Conservation (phyloP, 495 filamentous ascomycete genomes). For the Trichoderma virens region DNA sequence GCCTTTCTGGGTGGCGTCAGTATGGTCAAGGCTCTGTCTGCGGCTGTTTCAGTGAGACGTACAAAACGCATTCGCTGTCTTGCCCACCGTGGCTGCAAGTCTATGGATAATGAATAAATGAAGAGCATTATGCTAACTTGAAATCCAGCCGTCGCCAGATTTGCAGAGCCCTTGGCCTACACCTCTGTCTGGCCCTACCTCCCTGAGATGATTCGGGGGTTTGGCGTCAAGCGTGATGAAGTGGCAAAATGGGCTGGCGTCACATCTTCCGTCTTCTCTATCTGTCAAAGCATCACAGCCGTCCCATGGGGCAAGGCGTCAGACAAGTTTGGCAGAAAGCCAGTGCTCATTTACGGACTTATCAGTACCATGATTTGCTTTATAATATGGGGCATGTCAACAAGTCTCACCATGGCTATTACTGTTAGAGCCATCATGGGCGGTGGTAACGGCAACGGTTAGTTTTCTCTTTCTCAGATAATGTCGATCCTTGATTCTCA, state of each 20-base stretch:
- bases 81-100: no score
- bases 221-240: constrained; percentile 62
- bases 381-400: constrained; percentile 71
- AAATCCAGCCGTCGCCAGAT: constrained; percentile 58
- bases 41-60: background rate
- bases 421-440: constrained; percentile 60
- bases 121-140: constrained; percentile 17
- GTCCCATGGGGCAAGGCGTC: constrained; percentile 74
- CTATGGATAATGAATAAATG: background rate
- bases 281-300: constrained; percentile 64
- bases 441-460: constrained; percentile 56
- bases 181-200: constrained; percentile 88
- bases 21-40: no score
- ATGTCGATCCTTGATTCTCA: background rate
- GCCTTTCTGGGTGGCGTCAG: constrained; percentile 12
- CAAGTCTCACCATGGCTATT: constrained; percentile 63
- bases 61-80: no score
- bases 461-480: constrained; percentile 11
- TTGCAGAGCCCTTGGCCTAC: constrained; percentile 77
- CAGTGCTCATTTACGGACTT: constrained; percentile 61
- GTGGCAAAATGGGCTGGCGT: constrained; percentile 73
- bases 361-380: constrained; percentile 65
- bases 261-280: constrained; percentile 63
- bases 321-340: constrained; percentile 68
- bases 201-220: constrained; percentile 78